Evolutionary conservation across 495 filamentous ascomycete genomes (phyloP).

Genomic region (Aspergillus nanangensis): DNA sequence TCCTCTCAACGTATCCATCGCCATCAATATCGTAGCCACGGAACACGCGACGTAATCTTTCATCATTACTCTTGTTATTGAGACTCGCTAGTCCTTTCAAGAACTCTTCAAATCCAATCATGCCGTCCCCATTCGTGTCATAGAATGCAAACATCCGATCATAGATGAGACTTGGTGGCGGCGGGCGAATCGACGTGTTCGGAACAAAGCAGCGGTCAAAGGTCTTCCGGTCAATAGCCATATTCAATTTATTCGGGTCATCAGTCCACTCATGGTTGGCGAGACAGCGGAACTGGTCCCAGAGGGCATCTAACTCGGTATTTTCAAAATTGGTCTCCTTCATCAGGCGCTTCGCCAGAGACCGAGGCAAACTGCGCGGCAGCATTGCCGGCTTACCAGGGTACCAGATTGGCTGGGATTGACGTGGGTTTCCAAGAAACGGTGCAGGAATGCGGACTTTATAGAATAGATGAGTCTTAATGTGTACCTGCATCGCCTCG

Average conservation of each 20-base stretch:
- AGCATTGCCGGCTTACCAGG: slow-evolving; percentile 76
- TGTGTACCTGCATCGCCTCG: slow-evolving; percentile 78
- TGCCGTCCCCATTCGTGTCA: slow-evolving; percentile 79
- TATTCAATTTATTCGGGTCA: slow-evolving; percentile 69
- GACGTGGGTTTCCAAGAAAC: slow-evolving; percentile 58
- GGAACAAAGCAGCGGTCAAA: slow-evolving; percentile 90
- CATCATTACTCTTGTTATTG: slow-evolving; percentile 60
- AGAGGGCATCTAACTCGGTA: slow-evolving; percentile 83
- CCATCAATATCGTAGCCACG: slow-evolving; percentile 86
- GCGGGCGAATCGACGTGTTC: slow-evolving; percentile 66
- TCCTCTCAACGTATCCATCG: slow-evolving; percentile 82
- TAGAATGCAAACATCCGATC: slow-evolving; percentile 97
- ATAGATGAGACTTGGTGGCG: slow-evolving; percentile 83
- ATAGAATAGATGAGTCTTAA: slow-evolving; percentile 93
- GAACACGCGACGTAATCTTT: slow-evolving; percentile 73
- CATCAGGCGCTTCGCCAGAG: slow-evolving; percentile 60
- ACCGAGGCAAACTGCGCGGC: slow-evolving; percentile 56
- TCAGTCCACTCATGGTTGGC: slow-evolving; percentile 81
- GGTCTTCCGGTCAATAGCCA: slow-evolving; percentile 85
- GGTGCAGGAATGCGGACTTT: slow-evolving; percentile 78
- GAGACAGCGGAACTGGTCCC: slow-evolving; percentile 93
- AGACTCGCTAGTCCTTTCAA: slow-evolving; percentile 77
- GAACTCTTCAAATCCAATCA: slow-evolving; percentile 95
- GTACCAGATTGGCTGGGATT: slow-evolving; percentile 81
- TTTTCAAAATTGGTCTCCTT: slow-evolving; percentile 73